phyloP scores from a whole-genome alignment of 1,284 basidiomycete species.

The Nidula niveotomentosa region DNA sequence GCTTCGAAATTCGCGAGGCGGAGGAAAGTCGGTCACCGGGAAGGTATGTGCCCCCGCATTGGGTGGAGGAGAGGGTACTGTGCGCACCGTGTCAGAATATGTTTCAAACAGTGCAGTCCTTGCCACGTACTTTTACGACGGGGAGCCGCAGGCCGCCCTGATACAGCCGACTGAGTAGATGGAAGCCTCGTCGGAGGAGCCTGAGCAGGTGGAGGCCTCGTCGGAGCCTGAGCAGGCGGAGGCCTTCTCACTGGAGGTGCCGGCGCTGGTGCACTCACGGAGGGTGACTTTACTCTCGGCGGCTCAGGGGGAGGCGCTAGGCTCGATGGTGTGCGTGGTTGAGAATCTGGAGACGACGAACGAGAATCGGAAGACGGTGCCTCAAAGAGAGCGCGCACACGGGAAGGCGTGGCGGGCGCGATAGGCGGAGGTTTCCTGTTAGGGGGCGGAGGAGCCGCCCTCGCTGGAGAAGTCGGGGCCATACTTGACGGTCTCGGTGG shows the following conservation, averaged over 20 bases:
- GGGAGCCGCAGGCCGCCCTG: conserved; percentile 15
- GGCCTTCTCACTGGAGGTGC: conserved; percentile 10
- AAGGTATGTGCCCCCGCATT: conserved; percentile 68
- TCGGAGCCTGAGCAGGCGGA: conserved; percentile 11
- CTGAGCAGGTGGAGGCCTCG: too few relatives aligned
- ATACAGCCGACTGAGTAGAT: conserved; percentile 7
- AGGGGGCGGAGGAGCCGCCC: conserved; percentile 38
- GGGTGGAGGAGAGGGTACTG: conserved; percentile 77
- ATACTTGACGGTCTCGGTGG: conserved; percentile 12
- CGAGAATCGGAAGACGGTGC: conserved; percentile 22
- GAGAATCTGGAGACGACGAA: conserved; percentile 11
- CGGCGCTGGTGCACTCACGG: background rate
- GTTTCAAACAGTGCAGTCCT: too few relatives aligned
- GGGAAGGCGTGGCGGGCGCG: conserved; percentile 35
- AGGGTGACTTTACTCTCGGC: background rate
- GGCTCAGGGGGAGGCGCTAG: conserved; percentile 10
- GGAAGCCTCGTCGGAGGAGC: too few relatives aligned
- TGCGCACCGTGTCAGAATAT: too few relatives aligned
- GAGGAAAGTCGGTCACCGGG: conserved; percentile 71
- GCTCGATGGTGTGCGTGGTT: conserved; percentile 18
- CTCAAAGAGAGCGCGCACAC: conserved; percentile 34
- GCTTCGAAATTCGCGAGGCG: conserved; percentile 62
- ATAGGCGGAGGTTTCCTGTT: conserved; percentile 29
- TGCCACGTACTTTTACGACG: conserved; percentile 51
- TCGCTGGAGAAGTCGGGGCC: conserved; percentile 20